Conservation (phyloP, 1,284 basidiomycete genomes). For the Moniliophthora roreri region DNA sequence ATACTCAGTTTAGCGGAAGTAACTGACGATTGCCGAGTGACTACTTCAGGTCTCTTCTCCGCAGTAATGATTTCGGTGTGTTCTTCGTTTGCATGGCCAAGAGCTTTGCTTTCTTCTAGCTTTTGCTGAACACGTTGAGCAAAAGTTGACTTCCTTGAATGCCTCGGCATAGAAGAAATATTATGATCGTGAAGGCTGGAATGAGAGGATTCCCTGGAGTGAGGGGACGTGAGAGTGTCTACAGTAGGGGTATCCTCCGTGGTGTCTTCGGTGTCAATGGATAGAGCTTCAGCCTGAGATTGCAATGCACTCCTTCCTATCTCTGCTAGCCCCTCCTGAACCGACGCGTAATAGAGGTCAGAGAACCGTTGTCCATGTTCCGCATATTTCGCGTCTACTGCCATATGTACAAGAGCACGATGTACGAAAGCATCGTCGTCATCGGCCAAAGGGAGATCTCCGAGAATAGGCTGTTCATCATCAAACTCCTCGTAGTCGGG, state of each 20-base stretch:
- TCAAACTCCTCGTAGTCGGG: not conserved
- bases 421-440: constrained; percentile 36
- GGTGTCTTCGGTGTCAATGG: constrained; percentile 1
- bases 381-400: constrained; percentile 21
- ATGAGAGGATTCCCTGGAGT: constrained; percentile 15
- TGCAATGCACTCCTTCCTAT: not conserved
- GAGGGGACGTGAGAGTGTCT: constrained; percentile 11
- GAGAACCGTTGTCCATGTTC: constrained; percentile 29
- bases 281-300: not conserved
- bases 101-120: constrained; percentile 21
- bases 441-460: constrained; percentile 26
- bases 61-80: not conserved
- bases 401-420: constrained; percentile 26
- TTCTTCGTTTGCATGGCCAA: not conserved
- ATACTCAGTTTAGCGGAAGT: not conserved
- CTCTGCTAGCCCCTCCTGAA: constrained; percentile 16
- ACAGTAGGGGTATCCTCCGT: not conserved
- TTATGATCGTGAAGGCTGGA: constrained; percentile 15
- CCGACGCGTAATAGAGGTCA: constrained; percentile 30
- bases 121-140: constrained; percentile 39
- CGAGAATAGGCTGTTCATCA: constrained; percentile 19
- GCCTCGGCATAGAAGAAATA: constrained; percentile 23
- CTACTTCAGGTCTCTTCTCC: not conserved
- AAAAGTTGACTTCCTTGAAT: constrained; percentile 33
- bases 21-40: not conserved